Evolutionary conservation across 768 basidiomycete species (phyloP).

Genomic region (Mycena belliarum): DNA sequence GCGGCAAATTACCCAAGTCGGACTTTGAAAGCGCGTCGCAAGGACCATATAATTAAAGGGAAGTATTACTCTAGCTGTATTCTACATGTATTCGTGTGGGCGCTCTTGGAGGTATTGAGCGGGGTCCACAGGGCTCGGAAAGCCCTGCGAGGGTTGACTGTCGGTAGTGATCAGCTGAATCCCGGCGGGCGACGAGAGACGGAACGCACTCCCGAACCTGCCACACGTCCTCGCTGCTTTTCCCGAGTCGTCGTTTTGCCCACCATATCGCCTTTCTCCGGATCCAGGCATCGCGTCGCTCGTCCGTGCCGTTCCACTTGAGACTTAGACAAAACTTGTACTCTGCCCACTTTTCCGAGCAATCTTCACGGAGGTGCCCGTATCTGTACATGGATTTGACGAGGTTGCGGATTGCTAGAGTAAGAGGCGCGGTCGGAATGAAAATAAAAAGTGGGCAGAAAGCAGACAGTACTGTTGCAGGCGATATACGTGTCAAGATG

Average conservation of each 20-base stretch:
- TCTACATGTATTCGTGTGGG: conserved; percentile 20
- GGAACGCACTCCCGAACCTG: conserved; percentile 73
- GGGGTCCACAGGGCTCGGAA: conserved; percentile 40
- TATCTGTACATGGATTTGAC: conserved; percentile 85
- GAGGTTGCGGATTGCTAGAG: conserved; percentile 74
- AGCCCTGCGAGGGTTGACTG: conserved; percentile 54
- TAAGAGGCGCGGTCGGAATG: conserved; percentile 6
- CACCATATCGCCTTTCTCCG: conserved; percentile 90
- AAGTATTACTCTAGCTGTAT: background rate
- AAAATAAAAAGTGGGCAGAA: background rate
- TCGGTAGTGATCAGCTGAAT: background rate
- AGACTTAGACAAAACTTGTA: conserved; percentile 94
- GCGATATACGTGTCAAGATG: conserved; percentile 72
- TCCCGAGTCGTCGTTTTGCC: conserved; percentile 72
- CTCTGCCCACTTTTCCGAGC: conserved; percentile 79
- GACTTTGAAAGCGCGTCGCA: conserved; percentile 9
- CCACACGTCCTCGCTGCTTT: conserved; percentile 97
- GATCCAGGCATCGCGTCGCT: conserved; percentile 83
- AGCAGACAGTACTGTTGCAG: conserved; percentile 57
- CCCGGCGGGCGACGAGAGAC: background rate
- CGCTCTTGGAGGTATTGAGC: conserved; percentile 13
- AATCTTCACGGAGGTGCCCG: conserved; percentile 69
- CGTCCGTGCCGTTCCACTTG: conserved; percentile 76
- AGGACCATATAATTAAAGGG: no score
- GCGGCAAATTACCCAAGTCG: background rate